These are phyloP conservation scores for Sungouiozyma intestinalis DNA, from an alignment of 805 yeast species.

Conservation along the genomic window DNA sequence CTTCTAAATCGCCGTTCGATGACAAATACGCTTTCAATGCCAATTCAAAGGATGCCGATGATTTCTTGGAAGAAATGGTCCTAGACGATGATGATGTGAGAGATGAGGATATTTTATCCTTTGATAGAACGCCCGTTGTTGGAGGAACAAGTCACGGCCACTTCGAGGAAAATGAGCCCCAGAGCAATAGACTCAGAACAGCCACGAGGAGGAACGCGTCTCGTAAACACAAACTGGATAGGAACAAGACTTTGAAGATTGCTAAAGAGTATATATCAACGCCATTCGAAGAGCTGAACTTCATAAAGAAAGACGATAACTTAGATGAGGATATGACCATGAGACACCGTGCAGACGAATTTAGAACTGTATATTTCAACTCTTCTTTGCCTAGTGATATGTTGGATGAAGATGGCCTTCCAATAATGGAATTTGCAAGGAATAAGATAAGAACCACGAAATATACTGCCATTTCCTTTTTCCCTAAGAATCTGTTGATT, in stretches of 20 bases:
- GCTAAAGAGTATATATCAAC: conserved; percentile 29
- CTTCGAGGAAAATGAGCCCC: neutral
- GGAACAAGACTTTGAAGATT: conserved; percentile 45
- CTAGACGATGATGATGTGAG: neutral
- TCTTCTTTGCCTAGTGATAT: conserved; percentile 46
- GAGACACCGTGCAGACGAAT: conserved; percentile 31
- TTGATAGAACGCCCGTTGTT: conserved; percentile 4
- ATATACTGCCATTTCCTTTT: conserved; percentile 80
- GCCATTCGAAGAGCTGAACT: conserved; percentile 18
- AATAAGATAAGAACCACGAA: conserved; percentile 93
- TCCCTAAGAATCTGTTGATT: conserved; percentile 71
- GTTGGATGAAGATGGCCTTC: conserved; percentile 51
- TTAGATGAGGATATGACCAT: conserved; percentile 20
- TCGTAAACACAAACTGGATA: conserved; percentile 58
- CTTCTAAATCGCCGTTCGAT: neutral
- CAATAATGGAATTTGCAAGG: conserved; percentile 53
- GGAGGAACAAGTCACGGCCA: conserved; percentile 3
- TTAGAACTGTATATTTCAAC: conserved; percentile 50
- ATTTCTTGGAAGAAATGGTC: conserved; percentile 3
- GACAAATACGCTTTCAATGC: neutral
- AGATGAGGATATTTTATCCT: neutral
- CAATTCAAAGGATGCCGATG: neutral
- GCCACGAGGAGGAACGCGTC: conserved; percentile 46
- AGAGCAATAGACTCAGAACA: neutral
- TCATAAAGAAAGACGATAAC: conserved; percentile 10